Evolutionary conservation across 805 yeast species (phyloP).

Genomic region (Torulaspora microellipsoides): DNA sequence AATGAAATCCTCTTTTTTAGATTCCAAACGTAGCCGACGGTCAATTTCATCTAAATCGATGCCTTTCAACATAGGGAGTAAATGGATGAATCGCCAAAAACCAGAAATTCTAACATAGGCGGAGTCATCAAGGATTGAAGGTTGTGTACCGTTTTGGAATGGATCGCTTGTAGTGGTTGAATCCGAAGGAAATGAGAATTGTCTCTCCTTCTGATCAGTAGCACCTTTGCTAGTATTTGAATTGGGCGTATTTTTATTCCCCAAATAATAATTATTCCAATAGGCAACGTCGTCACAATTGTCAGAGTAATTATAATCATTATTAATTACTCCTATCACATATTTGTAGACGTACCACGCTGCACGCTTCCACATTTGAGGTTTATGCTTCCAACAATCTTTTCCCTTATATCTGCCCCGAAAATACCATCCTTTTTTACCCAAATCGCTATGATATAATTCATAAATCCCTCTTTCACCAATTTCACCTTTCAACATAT

Average conservation of each 20-base stretch:
- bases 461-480: conserved; percentile 24
- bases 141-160: background rate
- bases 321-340: conserved; percentile 14
- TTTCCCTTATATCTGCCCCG: conserved; percentile 24
- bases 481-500: conserved; percentile 24
- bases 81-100: conserved; percentile 28
- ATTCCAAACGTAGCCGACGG: conserved; percentile 18
- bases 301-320: conserved; percentile 20
- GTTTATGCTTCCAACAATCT: conserved; percentile 30
- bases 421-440: conserved; percentile 33
- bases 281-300: conserved; percentile 25
- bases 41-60: conserved; percentile 33
- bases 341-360: conserved; percentile 27
- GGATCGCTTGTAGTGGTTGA: conserved; percentile 11
- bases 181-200: conserved; percentile 14
- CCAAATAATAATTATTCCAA: conserved; percentile 21
- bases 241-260: conserved; percentile 1
- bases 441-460: conserved; percentile 23
- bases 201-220: conserved; percentile 10
- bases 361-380: conserved; percentile 21
- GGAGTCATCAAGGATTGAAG: background rate
- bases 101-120: conserved; percentile 18
- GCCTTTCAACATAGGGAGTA: conserved; percentile 30
- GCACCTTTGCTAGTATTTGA: conserved; percentile 1
- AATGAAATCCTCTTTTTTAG: conserved; percentile 17